Evolutionary conservation across 78 protist species (phyloP).

Genomic region (Cavenderia fasciculata): DNA sequence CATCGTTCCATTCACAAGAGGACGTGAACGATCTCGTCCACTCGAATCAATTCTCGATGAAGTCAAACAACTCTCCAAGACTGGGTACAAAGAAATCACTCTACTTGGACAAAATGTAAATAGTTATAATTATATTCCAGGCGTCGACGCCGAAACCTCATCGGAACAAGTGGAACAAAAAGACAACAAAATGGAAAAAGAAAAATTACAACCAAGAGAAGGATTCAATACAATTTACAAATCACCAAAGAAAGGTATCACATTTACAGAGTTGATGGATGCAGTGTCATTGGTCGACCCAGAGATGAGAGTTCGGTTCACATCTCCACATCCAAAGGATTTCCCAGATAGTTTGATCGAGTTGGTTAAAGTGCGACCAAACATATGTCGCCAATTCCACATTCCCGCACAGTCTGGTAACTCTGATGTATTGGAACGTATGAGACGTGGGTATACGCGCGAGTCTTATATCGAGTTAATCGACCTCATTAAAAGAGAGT

Average conservation of each 20-base stretch:
- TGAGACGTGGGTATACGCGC: slow-evolving; percentile 93
- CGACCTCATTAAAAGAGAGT: slow-evolving; percentile 1
- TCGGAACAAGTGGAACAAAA: neutral
- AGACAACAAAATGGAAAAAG: too few species aligned
- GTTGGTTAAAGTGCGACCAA: slow-evolving; percentile 67
- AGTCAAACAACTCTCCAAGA: slow-evolving; percentile 48
- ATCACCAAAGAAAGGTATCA: slow-evolving; percentile 72
- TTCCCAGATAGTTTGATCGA: slow-evolving; percentile 85
- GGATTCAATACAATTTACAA: slow-evolving; percentile 89
- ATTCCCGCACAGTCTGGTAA: slow-evolving; percentile 92
- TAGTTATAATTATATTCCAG: slow-evolving; percentile 74
- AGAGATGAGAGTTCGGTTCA: slow-evolving; percentile 92
- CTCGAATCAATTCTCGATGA: slow-evolving; percentile 85
- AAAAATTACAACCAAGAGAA: slow-evolving; percentile 8
- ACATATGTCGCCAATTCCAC: slow-evolving; percentile 89
- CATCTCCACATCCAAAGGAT: slow-evolving; percentile 97
- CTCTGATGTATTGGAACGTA: slow-evolving; percentile 78
- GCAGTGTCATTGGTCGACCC: slow-evolving; percentile 76
- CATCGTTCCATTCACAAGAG: slow-evolving; percentile 97
- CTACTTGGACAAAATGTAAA: slow-evolving; percentile 97
- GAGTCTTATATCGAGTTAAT: slow-evolving; percentile 88
- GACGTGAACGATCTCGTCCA: slow-evolving; percentile 91
- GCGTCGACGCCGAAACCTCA: neutral
- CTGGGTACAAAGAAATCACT: slow-evolving; percentile 81
- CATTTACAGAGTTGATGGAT: slow-evolving; percentile 79